Evolutionary conservation across 805 yeast species (phyloP).

Genomic region (Cyberlindnera mississippiensis): DNA sequence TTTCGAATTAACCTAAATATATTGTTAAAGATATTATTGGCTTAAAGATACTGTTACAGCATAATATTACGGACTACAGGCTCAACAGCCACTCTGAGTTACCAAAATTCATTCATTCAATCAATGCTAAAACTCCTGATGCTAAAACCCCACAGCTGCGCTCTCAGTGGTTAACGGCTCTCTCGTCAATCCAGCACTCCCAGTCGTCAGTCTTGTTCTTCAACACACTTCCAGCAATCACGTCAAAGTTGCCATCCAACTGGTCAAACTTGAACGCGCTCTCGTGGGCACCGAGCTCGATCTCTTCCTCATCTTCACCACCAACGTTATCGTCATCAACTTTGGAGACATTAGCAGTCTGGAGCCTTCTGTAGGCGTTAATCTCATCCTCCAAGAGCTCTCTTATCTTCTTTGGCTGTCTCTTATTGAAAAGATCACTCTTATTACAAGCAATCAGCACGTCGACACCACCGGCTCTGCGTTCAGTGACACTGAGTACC

Average conservation of each 20-base stretch:
- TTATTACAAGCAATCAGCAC: conserved; percentile 80
- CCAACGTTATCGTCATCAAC: conserved; percentile 32
- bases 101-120: no score
- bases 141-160: no score
- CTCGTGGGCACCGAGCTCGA: conserved; percentile 38
- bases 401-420: conserved; percentile 61
- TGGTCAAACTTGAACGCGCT: conserved; percentile 58
- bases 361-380: conserved; percentile 47
- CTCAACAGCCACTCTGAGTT: no score
- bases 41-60: no score
- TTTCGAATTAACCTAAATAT: no score
- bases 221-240: conserved; percentile 68
- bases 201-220: conserved; percentile 53
- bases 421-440: conserved; percentile 77
- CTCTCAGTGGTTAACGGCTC: conserved; percentile 49
- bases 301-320: conserved; percentile 37
- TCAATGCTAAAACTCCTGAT: no score
- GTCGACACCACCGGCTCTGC: conserved; percentile 64
- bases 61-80: no score
- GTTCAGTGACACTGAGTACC: conserved; percentile 60
- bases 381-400: conserved; percentile 61
- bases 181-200: conserved; percentile 78
- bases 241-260: conserved; percentile 70
- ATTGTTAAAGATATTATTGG: no score
- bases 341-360: conserved; percentile 34